These are phyloP conservation scores for Cladorrhinum sp. DNA, from an alignment of 2,329 filamentous ascomycete species.

Conservation along the genomic window DNA sequence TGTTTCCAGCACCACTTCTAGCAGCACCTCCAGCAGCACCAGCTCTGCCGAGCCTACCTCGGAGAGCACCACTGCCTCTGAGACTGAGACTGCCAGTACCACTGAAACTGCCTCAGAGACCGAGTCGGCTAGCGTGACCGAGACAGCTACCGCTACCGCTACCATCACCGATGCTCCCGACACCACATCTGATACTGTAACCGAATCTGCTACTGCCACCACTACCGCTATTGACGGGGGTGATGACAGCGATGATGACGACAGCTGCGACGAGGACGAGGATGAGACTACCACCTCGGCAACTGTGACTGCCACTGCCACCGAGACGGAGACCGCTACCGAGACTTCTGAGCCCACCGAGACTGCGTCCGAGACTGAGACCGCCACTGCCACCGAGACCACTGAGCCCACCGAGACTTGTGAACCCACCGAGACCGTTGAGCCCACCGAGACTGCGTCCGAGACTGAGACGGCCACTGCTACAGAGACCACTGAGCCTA, in stretches of 20 bases:
- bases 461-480: slow-evolving; percentile 2
- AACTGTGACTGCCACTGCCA: slow-evolving; percentile 9
- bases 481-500: slow-evolving; percentile 9
- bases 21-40: slow-evolving; percentile 4
- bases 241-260: slow-evolving; percentile 1
- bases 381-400: slow-evolving; percentile 9
- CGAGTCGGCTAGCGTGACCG: slow-evolving; percentile 13
- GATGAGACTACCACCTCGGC: slow-evolving; percentile 1
- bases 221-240: background rate
- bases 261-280: slow-evolving; percentile 2
- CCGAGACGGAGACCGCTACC: slow-evolving; percentile 8
- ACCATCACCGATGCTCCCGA: slow-evolving; percentile 5
- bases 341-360: background rate
- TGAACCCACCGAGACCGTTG: slow-evolving; percentile 5
- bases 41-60: background rate
- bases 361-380: slow-evolving; percentile 5
- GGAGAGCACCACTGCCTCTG: background rate
- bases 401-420: slow-evolving; percentile 10
- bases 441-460: background rate
- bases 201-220: slow-evolving; percentile 8
- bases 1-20: background rate
- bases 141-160: slow-evolving; percentile 1
- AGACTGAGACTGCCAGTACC: background rate
- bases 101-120: background rate
- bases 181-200: background rate